Evolutionary conservation across 495 filamentous ascomycete genomes (phyloP).

Genomic region (Xylaria longipes): DNA sequence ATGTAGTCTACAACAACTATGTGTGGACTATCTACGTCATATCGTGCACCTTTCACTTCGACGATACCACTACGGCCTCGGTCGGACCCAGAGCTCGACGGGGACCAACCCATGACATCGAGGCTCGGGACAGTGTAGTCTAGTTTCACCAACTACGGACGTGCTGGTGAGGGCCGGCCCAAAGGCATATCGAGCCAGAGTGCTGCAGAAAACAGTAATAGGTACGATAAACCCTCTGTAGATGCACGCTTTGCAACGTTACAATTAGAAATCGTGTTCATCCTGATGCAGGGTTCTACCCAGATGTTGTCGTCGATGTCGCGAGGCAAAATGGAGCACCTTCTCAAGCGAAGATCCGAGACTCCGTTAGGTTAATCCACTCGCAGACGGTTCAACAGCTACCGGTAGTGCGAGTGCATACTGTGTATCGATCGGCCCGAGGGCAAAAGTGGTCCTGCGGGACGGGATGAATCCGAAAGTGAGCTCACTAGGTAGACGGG

Average conservation of each 20-base stretch:
- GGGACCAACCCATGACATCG: not conserved
- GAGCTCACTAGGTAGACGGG: not conserved
- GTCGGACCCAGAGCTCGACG: not conserved
- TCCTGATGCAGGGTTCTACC: not conserved
- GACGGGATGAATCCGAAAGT: not conserved
- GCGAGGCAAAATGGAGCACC: not conserved
- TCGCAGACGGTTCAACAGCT: not conserved
- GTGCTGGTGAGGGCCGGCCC: not conserved
- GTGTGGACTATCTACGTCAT: not conserved
- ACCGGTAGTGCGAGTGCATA: not conserved
- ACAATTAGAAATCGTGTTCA: not conserved
- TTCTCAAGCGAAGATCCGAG: not conserved
- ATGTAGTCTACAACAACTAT: not conserved
- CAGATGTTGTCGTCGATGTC: not conserved
- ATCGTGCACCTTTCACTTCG: not conserved
- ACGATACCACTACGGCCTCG: not conserved
- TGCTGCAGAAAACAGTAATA: not conserved
- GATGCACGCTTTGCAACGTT: conserved; percentile 3
- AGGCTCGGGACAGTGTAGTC: not conserved
- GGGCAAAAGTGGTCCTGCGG: not conserved
- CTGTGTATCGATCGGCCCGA: not conserved
- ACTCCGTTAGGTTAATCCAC: not conserved
- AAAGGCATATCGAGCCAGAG: not conserved
- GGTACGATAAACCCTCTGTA: not conserved
- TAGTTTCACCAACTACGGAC: not conserved